Percentiles rank a stretch among this genome's conserved stretches.
These are phyloP conservation scores for Obba rivulosa DNA, from an alignment of 768 basidiomycete genomes.

Conservation along the genomic window DNA sequence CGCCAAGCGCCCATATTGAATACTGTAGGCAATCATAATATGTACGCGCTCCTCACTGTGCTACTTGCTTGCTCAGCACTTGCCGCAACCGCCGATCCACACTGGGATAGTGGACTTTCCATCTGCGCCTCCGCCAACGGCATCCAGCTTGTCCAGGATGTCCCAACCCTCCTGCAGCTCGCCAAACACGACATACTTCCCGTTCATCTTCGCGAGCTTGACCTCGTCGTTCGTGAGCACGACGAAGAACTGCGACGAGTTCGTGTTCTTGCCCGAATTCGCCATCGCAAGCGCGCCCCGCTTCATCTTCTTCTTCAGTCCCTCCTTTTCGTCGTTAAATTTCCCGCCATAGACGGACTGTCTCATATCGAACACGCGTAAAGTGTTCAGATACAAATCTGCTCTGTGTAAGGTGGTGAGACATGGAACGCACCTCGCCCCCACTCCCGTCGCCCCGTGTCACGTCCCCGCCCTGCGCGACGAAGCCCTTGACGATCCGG, in stretches of 20 bases:
- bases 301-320: slow-evolving; percentile 35
- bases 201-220: slow-evolving; percentile 40
- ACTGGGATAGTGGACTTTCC: slow-evolving; percentile 32
- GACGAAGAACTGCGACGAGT: slow-evolving; percentile 47
- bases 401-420: slow-evolving; percentile 2
- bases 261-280: slow-evolving; percentile 44
- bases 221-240: slow-evolving; percentile 37
- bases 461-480: slow-evolving; percentile 51
- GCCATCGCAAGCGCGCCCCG: slow-evolving; percentile 49
- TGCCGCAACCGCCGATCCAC: slow-evolving; percentile 40
- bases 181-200: slow-evolving; percentile 45
- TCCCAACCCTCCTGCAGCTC: slow-evolving; percentile 28
- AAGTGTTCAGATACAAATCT: neutral
- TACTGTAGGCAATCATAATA: neutral
- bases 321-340: slow-evolving; percentile 48
- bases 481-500: slow-evolving; percentile 41
- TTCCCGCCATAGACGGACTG: slow-evolving; percentile 43
- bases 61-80: neutral
- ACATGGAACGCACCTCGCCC: slow-evolving; percentile 44
- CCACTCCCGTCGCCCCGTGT: slow-evolving; percentile 48
- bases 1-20: slow-evolving; percentile 22
- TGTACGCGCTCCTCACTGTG: neutral
- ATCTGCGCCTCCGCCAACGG: slow-evolving; percentile 28
- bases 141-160: slow-evolving; percentile 29
- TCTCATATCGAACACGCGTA: neutral